These are phyloP conservation scores for Fusarium pilosicola DNA, from an alignment of 2,329 filamentous ascomycete genomes.

Conservation along the genomic window DNA sequence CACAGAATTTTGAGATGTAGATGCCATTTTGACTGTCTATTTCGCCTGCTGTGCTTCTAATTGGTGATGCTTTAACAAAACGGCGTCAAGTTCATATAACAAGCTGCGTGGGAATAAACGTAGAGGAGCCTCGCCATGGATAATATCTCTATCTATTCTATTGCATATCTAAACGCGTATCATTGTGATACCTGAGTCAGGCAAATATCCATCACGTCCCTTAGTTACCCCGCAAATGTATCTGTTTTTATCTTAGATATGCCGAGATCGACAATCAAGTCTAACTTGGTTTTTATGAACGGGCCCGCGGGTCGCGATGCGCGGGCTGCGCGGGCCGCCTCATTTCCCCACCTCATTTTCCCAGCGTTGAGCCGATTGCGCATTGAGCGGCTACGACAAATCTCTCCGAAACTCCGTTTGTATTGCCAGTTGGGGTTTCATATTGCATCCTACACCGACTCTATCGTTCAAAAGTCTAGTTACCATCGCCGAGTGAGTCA, in stretches of 20 bases:
- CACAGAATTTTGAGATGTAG: not conserved
- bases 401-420: not conserved
- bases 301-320: not conserved
- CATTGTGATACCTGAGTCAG: not conserved
- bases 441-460: not conserved
- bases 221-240: not conserved
- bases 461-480: not conserved
- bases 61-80: accelerated
- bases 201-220: not conserved
- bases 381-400: not conserved
- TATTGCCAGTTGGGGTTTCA: not conserved
- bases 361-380: not conserved
- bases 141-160: not conserved
- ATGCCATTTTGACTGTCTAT: not conserved
- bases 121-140: accelerated
- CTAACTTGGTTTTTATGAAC: not conserved
- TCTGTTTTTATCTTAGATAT: not conserved
- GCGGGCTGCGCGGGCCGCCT: not conserved
- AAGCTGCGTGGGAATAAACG: not conserved
- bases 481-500: too few species aligned
- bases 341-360: not conserved
- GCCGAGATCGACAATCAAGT: not conserved
- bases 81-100: accelerated
- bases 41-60: accelerated
- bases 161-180: not conserved